Conservation (phyloP, 768 basidiomycete genomes). For the Termitomyces sp. region DNA sequence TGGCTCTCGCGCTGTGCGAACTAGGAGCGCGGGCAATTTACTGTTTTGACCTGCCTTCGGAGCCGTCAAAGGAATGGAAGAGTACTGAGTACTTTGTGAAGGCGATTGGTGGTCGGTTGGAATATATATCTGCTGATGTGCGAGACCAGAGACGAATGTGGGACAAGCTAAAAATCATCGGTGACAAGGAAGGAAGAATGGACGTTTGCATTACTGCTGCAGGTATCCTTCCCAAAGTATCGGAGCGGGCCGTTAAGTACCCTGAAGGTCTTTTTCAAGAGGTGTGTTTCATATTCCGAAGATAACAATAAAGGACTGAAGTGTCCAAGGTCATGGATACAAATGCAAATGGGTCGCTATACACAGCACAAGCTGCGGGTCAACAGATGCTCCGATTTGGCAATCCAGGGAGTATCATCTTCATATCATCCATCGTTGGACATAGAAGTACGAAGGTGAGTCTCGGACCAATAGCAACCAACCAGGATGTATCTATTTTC, state of each 20-base stretch:
- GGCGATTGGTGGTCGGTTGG: conserved; percentile 34
- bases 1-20: conserved; percentile 43
- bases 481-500: not conserved
- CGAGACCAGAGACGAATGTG: conserved; percentile 55
- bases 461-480: not conserved
- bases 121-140: conserved; percentile 63
- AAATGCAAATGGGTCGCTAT: conserved; percentile 58
- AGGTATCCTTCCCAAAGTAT: conserved; percentile 50
- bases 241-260: conserved; percentile 53
- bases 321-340: conserved; percentile 51
- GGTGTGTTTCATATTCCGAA: conserved; percentile 15
- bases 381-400: conserved; percentile 28
- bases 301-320: not conserved
- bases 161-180: conserved; percentile 51
- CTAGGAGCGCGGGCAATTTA: conserved; percentile 64
- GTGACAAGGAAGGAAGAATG: conserved; percentile 24
- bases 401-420: conserved; percentile 48
- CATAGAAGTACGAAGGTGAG: conserved; percentile 21
- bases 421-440: conserved; percentile 61
- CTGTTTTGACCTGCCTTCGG: conserved; percentile 54
- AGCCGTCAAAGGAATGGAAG: conserved; percentile 52
- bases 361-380: not conserved
- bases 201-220: conserved; percentile 68
- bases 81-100: conserved; percentile 44
- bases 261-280: conserved; percentile 56